A percentile compares a stretch with the other conserved stretches of the same genome.
Conservation (phyloP, 2,329 filamentous ascomycete species). For the Acephala macrosclerotiorum region DNA sequence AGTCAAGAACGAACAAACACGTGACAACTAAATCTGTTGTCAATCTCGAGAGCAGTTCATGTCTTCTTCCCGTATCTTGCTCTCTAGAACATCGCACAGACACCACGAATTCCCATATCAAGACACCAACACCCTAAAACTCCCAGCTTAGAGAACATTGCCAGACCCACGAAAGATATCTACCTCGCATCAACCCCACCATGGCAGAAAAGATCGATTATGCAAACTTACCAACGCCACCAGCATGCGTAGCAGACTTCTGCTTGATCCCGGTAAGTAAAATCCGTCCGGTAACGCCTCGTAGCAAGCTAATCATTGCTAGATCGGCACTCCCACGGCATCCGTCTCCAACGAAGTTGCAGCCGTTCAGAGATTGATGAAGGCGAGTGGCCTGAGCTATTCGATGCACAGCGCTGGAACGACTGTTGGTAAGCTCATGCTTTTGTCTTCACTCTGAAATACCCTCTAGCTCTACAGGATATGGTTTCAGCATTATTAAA, state of each 20-base stretch:
- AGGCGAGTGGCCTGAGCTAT: conserved; percentile 81
- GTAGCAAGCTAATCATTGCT: not conserved
- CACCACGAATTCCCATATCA: too few species aligned
- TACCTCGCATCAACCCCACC: not conserved
- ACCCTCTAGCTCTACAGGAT: not conserved
- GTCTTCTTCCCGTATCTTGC: too few species aligned
- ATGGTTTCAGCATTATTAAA: not conserved
- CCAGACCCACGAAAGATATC: not conserved
- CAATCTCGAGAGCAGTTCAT: too few species aligned
- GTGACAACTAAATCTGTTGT: too few species aligned
- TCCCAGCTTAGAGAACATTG: not conserved
- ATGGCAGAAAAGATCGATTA: conserved; percentile 32
- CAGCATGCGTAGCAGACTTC: conserved; percentile 85
- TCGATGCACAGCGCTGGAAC: conserved; percentile 95
- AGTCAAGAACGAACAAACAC: too few species aligned
- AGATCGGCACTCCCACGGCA: conserved; percentile 81
- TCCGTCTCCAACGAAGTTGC: conserved; percentile 87
- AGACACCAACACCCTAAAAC: too few species aligned
- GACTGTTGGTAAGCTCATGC: conserved; percentile 73
- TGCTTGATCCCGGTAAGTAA: conserved; percentile 80
- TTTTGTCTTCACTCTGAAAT: conserved; percentile 5
- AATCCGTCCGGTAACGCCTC: not conserved
- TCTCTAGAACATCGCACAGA: too few species aligned
- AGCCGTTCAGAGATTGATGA: conserved; percentile 84
- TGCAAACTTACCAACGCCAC: conserved; percentile 62